These are phyloP conservation scores for Poronia punctata DNA, from an alignment of 495 filamentous ascomycete genomes.

Conservation along the genomic window DNA sequence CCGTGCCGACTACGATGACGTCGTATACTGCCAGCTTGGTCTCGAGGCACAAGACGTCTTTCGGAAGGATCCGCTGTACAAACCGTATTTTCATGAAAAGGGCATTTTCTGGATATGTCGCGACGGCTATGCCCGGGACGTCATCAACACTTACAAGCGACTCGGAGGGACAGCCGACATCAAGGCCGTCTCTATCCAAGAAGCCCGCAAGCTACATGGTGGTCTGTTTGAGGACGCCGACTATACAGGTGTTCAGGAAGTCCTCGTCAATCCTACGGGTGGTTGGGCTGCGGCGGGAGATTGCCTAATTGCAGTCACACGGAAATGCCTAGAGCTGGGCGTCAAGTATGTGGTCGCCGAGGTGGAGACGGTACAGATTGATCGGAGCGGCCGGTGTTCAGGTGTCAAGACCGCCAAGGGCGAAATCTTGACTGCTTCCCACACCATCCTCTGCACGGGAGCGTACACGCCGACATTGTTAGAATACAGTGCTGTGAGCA, in stretches of 20 bases:
- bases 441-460: constrained; percentile 49
- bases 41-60: constrained; percentile 52
- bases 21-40: constrained; percentile 49
- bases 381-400: constrained; percentile 31
- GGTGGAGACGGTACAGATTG: constrained; percentile 37
- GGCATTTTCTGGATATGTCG: constrained; percentile 45
- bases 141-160: constrained; percentile 43
- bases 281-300: constrained; percentile 57
- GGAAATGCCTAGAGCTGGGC: constrained; percentile 41
- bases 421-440: constrained; percentile 33
- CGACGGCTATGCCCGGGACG: constrained; percentile 34
- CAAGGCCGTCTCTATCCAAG: constrained; percentile 34
- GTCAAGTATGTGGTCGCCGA: constrained; percentile 47
- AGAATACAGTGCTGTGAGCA: constrained; percentile 39
- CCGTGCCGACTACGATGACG: constrained; percentile 57
- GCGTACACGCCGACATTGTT: constrained; percentile 54
- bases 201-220: constrained; percentile 37
- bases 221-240: constrained; percentile 51
- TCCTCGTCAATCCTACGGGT: constrained; percentile 45
- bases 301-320: constrained; percentile 40
- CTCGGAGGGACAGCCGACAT: constrained; percentile 35
- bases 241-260: constrained; percentile 44
- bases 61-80: constrained; percentile 45
- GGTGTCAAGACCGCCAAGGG: constrained; percentile 42
- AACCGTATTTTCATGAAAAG: constrained; percentile 49